A percentile compares a stretch with the other conserved stretches of the same genome.
phyloP scores from a whole-genome alignment of 257 asterid genomes.

The Lavandula angustifolia region DNA sequence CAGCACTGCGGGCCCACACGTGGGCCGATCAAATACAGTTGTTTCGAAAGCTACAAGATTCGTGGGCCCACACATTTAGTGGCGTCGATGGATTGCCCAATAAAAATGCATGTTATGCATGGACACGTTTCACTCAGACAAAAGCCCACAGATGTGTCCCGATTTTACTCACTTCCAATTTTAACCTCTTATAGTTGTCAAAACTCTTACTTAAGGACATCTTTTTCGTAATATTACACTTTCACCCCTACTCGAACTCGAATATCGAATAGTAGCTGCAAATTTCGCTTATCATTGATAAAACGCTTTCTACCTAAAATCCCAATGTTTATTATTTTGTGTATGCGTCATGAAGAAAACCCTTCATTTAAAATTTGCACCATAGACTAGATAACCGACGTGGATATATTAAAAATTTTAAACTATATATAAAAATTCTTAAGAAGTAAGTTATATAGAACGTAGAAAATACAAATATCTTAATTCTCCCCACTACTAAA shows the following conservation, averaged over 20 bases:
- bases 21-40: not conserved
- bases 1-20: not conserved
- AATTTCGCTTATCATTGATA: no score
- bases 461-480: no score
- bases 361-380: no score
- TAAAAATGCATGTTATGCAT: not conserved
- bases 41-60: slow-evolving; percentile 9
- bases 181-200: slow-evolving; percentile 8
- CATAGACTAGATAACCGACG: no score
- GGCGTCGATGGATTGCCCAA: slow-evolving; percentile 11
- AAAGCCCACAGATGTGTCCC: not conserved
- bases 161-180: not conserved
- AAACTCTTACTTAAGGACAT: not conserved
- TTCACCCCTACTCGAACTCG: not conserved
- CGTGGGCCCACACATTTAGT: slow-evolving; percentile 7
- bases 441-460: no score
- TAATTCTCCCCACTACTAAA: no score
- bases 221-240: not conserved
- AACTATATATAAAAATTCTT: no score
- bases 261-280: no score
- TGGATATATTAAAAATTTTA: no score
- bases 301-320: no score
- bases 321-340: no score
- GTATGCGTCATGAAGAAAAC: no score
- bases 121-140: slow-evolving; percentile 21